A percentile compares a stretch with the other conserved stretches of the same genome.
Evolutionary conservation across 2,329 filamentous ascomycete genomes (phyloP).

Genomic region (Laburnicola sp.): DNA sequence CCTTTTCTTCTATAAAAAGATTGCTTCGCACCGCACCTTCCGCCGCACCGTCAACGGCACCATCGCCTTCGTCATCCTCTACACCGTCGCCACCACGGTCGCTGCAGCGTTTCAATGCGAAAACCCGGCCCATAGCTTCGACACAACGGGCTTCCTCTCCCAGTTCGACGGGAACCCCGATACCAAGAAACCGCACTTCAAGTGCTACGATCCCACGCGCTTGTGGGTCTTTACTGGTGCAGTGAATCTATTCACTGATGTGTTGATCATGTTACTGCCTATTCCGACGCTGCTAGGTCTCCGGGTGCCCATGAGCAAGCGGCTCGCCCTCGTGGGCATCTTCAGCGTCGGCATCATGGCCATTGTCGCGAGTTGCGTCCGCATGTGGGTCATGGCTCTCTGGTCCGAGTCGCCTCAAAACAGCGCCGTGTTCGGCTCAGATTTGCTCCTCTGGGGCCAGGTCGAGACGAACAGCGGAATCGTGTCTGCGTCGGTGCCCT

Average conservation of each 20-base stretch:
- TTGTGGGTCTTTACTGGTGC: slow-evolving; percentile 44
- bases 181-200: slow-evolving; percentile 20
- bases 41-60: slow-evolving; percentile 34
- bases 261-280: slow-evolving; percentile 50
- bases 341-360: slow-evolving; percentile 43
- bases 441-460: slow-evolving; percentile 50
- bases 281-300: slow-evolving; percentile 52
- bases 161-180: slow-evolving; percentile 33
- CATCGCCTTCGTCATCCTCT: slow-evolving; percentile 37
- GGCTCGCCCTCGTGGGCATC: slow-evolving; percentile 53
- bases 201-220: slow-evolving; percentile 39
- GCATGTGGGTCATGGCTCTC: slow-evolving; percentile 43
- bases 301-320: slow-evolving; percentile 54
- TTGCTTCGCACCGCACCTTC: slow-evolving; percentile 39
- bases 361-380: slow-evolving; percentile 40
- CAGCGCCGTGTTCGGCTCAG: slow-evolving; percentile 42
- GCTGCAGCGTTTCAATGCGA: slow-evolving; percentile 40
- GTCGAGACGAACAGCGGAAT: slow-evolving; percentile 54
- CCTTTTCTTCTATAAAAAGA: slow-evolving; percentile 41
- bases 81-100: slow-evolving; percentile 33
- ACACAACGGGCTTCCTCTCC: slow-evolving; percentile 32
- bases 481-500: slow-evolving; percentile 51
- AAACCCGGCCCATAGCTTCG: slow-evolving; percentile 34
- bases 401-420: slow-evolving; percentile 44
- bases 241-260: slow-evolving; percentile 49